Evolutionary conservation across 371 early-diverging fungal species (phyloP), one percentile per base, ranked within the genome.

Genomic region (Mucor irregularis): DNA sequence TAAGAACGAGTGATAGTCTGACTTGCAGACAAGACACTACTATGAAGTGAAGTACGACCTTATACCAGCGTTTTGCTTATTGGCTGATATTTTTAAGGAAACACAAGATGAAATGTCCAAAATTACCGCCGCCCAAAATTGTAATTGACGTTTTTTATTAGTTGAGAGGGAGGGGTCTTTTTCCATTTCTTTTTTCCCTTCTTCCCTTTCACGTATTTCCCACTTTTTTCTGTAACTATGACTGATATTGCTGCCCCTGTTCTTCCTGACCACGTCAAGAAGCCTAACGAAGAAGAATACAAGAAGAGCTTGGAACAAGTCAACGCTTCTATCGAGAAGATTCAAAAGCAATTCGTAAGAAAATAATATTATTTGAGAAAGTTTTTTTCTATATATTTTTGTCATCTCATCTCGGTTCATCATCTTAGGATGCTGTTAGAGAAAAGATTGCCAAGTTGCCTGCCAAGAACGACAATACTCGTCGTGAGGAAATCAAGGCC

Each of bases 401-500:
- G 1, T 33, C 7, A 24, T 42, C 29, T 17, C 14, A 30, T 39
- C 24, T 49, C 9, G 25, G 1, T 40, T 44, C 21, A 24, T 35
- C 13, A 25, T 44, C 14, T 34, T 71, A 82, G 89, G 80, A 82
- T 60, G 80, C 72, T 28, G 78, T 87, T 51, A 81, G 68, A 35
- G 83, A 85, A 52, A 78, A 82, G 58, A 82, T 86, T 65, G 74
- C 74, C 50, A 75, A 73, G 37, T 54, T 58, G 9, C 61, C 69
- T 44, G 68, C 62, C 28, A 84, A 76, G 58, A 52, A 59, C 6
- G 68, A 73, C 21, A 54, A 62, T 16, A 67, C 67, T 34, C 77
- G 69, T 68, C 83, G 89, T 61, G 74, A 76, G 25, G 77, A 83
- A 53, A 74, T 93, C 52, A 68, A 80, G 29, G 61, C 71, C 24